A percentile compares a stretch with the other conserved stretches of the same genome.
Evolutionary conservation across 768 basidiomycete genomes (phyloP).

Genomic region (Stropharia rugosoannulata): DNA sequence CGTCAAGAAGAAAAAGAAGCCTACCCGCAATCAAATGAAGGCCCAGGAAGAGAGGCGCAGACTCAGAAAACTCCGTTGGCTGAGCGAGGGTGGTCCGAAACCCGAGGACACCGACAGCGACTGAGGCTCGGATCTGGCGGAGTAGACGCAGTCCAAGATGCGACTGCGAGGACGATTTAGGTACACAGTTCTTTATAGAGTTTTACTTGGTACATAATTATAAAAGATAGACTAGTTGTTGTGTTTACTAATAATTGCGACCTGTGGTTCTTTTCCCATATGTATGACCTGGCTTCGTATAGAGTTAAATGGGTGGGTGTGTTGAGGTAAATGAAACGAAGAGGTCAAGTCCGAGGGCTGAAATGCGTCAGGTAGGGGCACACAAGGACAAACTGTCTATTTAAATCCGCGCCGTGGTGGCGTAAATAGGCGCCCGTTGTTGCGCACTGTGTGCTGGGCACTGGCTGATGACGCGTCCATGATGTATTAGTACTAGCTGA

Average conservation of each 20-base stretch:
- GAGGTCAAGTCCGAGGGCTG: too few species aligned
- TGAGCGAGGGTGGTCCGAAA: conserved; percentile 77
- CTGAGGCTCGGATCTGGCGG: conserved; percentile 5
- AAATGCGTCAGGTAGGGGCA: too few species aligned
- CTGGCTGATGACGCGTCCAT: not conserved
- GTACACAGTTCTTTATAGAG: not conserved
- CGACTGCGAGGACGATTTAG: not conserved
- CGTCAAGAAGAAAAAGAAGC: conserved; percentile 85
- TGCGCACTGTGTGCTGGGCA: not conserved
- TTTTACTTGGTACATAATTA: not conserved
- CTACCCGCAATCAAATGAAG: conserved; percentile 87
- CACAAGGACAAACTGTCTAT: too few species aligned
- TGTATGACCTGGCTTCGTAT: not conserved
- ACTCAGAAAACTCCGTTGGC: conserved; percentile 79
- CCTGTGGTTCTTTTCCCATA: not conserved
- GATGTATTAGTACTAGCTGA: not conserved
- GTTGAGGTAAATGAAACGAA: too few species aligned
- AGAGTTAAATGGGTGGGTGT: not conserved
- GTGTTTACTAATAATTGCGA: conserved; percentile 1
- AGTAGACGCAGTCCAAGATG: not conserved
- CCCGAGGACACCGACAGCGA: conserved; percentile 84
- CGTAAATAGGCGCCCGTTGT: not conserved
- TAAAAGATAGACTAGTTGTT: not conserved
- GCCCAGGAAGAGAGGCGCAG: conserved; percentile 84
- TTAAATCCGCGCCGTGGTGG: not conserved